Evolutionary conservation across 2,329 filamentous ascomycete species (phyloP).

Genomic region (Alternaria sp.): DNA sequence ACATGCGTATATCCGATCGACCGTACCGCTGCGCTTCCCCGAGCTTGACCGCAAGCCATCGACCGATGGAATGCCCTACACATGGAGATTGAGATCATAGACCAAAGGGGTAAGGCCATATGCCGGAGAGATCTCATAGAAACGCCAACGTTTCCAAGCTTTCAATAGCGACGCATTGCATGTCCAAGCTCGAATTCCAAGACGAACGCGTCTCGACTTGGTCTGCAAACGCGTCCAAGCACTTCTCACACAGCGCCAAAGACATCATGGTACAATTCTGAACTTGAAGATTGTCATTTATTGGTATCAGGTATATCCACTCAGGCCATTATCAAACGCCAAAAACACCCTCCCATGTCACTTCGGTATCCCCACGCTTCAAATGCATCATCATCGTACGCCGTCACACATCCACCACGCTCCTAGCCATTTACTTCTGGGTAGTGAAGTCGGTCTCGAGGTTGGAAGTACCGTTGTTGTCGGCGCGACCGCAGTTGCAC

Average conservation of each 20-base stretch:
- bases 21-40: not conserved
- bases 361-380: slow-evolving; percentile 5
- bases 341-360: slow-evolving; percentile 21
- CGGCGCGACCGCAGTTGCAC: slow-evolving; percentile 84
- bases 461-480: slow-evolving; percentile 67
- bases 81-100: not conserved
- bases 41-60: not conserved
- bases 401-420: not conserved
- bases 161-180: not conserved
- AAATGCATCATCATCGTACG: not conserved
- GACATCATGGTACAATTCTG: not conserved
- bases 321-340: slow-evolving; percentile 11
- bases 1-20: not conserved
- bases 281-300: not conserved
- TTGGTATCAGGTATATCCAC: not conserved
- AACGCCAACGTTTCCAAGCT: not conserved
- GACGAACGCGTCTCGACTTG: not conserved
- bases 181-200: too few species aligned
- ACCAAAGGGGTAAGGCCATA: too few species aligned
- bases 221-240: not conserved
- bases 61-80: not conserved
- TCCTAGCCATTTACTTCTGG: slow-evolving; percentile 54
- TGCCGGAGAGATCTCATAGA: too few species aligned
- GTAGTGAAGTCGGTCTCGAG: slow-evolving; percentile 91
- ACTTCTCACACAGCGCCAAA: not conserved